A percentile compares a stretch with the other conserved stretches of the same genome.
Evolutionary conservation across 805 yeast species (phyloP).

Genomic region (Myxozyma neglecta): DNA sequence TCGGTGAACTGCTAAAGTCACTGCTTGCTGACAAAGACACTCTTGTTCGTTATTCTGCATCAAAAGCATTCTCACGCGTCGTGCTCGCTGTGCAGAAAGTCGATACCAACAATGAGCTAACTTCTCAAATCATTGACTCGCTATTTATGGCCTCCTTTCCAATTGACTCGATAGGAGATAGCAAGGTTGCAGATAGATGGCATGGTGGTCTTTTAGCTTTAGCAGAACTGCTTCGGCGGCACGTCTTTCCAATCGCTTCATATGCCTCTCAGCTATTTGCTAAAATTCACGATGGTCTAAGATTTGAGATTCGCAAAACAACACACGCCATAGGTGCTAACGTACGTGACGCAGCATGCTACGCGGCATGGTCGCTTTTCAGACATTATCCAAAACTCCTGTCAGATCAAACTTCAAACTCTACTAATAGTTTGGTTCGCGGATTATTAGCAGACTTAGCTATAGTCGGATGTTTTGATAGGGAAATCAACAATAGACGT

Average conservation of each 20-base stretch:
- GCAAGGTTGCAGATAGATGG: conserved; percentile 46
- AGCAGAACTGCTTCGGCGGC: conserved; percentile 49
- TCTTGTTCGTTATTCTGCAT: conserved; percentile 59
- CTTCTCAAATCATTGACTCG: conserved; percentile 13
- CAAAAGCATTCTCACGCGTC: conserved; percentile 50
- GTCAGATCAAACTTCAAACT: background rate
- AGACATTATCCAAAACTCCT: conserved; percentile 42
- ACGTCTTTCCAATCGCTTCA: conserved; percentile 7
- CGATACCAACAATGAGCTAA: conserved; percentile 6
- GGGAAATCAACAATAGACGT: conserved; percentile 70
- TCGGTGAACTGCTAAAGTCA: conserved; percentile 50
- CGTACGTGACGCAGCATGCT: conserved; percentile 82
- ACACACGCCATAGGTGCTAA: conserved; percentile 61
- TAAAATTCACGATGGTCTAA: conserved; percentile 39
- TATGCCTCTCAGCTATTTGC: conserved; percentile 25
- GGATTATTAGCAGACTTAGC: conserved; percentile 46
- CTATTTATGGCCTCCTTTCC: conserved; percentile 13
- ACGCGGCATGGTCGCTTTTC: conserved; percentile 75
- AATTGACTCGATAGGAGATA: conserved; percentile 31
- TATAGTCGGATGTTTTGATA: conserved; percentile 62
- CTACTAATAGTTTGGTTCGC: conserved; percentile 25
- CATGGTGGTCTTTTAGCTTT: conserved; percentile 61
- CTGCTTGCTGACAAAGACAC: conserved; percentile 52
- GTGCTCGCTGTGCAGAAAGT: conserved; percentile 3
- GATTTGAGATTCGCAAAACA: conserved; percentile 57